These are phyloP conservation scores for Trichoderma atroviride DNA, from an alignment of 2,329 filamentous ascomycete species.

Conservation along the genomic window DNA sequence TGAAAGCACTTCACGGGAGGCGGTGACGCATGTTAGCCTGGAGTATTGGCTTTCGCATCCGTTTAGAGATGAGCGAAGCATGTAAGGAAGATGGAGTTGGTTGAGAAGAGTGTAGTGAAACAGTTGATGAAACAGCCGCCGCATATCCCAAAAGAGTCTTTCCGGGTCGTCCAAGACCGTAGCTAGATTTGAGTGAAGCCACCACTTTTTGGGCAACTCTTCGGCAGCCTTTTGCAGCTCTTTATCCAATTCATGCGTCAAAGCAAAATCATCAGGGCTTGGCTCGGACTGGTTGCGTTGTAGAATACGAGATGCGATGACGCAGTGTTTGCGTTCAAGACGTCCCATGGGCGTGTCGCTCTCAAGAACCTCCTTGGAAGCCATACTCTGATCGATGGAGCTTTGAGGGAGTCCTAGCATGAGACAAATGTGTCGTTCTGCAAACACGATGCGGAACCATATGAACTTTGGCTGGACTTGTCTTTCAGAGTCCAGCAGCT, in stretches of 20 bases:
- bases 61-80: conserved; percentile 34
- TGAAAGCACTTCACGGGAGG: conserved; percentile 43
- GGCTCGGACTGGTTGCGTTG: conserved; percentile 40
- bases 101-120: conserved; percentile 44
- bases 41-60: conserved; percentile 37
- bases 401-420: conserved; percentile 46
- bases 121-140: conserved; percentile 41
- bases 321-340: conserved; percentile 39
- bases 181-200: conserved; percentile 38
- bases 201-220: conserved; percentile 41
- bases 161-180: conserved; percentile 29
- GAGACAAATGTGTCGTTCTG: conserved; percentile 44
- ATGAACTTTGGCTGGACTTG: conserved; percentile 31
- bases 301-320: conserved; percentile 42
- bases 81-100: conserved; percentile 46
- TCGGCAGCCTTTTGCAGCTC: conserved; percentile 38
- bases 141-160: conserved; percentile 37
- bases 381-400: conserved; percentile 32
- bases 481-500: conserved; percentile 4
- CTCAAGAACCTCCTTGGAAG: conserved; percentile 28
- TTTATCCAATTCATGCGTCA: conserved; percentile 39
- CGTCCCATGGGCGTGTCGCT: conserved; percentile 34
- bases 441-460: conserved; percentile 44
- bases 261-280: conserved; percentile 31
- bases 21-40: conserved; percentile 42